Base-by-base conservation (phyloP, 148 eudicot genomes). In the Euryodendron excelsum region DNA sequence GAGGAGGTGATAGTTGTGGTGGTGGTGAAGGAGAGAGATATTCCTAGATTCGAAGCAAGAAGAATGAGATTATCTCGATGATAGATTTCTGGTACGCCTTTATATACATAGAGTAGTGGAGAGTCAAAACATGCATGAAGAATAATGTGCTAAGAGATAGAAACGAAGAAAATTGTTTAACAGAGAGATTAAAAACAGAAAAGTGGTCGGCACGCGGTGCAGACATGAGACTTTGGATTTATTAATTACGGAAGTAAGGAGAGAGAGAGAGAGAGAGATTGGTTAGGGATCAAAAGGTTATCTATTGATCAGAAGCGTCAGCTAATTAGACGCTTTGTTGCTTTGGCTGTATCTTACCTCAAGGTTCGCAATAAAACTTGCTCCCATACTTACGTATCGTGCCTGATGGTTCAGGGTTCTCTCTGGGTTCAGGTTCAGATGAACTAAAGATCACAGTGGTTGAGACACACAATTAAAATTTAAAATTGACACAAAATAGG, bases 171-270 rank as follows among this genome's bases (percentile, higher is more conserved):
- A 47, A 47, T 47, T 9, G 52, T 47, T 47, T 47, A 25, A 17
- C 44, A 31, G 41, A 31, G 41, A 15, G 69, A 31, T 28, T 3
- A 41, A 31, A 27, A 15, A 4, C 2, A 18, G 18, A 18, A 31
- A 9, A 33, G 11, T 65, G 12, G 69, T 65, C 69, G 69, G 69
- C 69, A 34, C 69, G 25, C 69, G 69, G 69, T 41, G 45, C 45
- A 41, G 45, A 0, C 45, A n/a, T n/a, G n/a, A n/a, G n/a, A n/a
- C n/a, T n/a, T n/a, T n/a, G n/a, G n/a, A n/a, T n/a, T n/a, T n/a
- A n/a, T n/a, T n/a, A n/a, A n/a, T n/a, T n/a, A n/a, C n/a, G n/a
- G n/a, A n/a, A n/a, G n/a, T n/a, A n/a, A n/a, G n/a, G n/a, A n/a
- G n/a, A n/a, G n/a, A n/a, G n/a, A n/a, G n/a, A n/a, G n/a, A n/a